These are phyloP conservation scores for Theobroma grandiflorum DNA, from an alignment of 441 rosid species.

Conservation along the genomic window DNA sequence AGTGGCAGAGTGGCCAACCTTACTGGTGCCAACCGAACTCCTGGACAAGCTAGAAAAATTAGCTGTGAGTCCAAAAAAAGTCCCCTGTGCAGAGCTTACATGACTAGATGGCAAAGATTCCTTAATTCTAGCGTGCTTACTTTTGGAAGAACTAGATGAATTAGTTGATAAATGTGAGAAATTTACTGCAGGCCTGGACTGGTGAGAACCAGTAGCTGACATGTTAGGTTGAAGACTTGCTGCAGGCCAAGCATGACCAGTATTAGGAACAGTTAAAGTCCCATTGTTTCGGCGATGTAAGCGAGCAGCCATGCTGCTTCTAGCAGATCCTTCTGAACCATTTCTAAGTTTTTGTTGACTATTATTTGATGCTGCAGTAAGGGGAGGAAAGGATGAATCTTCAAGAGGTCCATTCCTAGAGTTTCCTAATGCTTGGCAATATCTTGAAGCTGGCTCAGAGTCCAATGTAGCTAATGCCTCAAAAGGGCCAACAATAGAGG, in stretches of 20 bases:
- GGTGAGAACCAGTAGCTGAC: slow-evolving; percentile 23
- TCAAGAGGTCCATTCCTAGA: slow-evolving; percentile 30
- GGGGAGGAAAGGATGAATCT: slow-evolving; percentile 47
- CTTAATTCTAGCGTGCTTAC: slow-evolving; percentile 25
- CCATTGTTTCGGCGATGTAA: slow-evolving; percentile 29
- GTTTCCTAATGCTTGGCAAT: slow-evolving; percentile 32
- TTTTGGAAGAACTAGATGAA: slow-evolving; percentile 23
- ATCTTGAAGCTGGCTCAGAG: slow-evolving; percentile 36
- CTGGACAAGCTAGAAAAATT: slow-evolving; percentile 38
- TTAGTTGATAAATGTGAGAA: not conserved
- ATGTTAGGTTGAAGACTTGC: slow-evolving; percentile 28
- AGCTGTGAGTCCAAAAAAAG: slow-evolving; percentile 21
- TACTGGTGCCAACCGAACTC: slow-evolving; percentile 34
- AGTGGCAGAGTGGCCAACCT: slow-evolving; percentile 31
- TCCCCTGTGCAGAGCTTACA: slow-evolving; percentile 30
- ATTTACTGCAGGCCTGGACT: slow-evolving; percentile 20
- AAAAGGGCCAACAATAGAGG: slow-evolving; percentile 33
- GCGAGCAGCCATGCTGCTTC: slow-evolving; percentile 45
- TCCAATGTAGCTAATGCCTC: slow-evolving; percentile 35
- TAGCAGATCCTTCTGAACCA: slow-evolving; percentile 26
- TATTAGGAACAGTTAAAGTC: slow-evolving; percentile 32
- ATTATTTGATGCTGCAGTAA: slow-evolving; percentile 31
- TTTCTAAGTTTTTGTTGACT: slow-evolving; percentile 29
- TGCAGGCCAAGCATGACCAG: slow-evolving; percentile 38
- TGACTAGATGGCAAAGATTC: slow-evolving; percentile 32